phyloP scores from a whole-genome alignment of 192 early-diverging fungal species.

The Coemansia sp. region DNA sequence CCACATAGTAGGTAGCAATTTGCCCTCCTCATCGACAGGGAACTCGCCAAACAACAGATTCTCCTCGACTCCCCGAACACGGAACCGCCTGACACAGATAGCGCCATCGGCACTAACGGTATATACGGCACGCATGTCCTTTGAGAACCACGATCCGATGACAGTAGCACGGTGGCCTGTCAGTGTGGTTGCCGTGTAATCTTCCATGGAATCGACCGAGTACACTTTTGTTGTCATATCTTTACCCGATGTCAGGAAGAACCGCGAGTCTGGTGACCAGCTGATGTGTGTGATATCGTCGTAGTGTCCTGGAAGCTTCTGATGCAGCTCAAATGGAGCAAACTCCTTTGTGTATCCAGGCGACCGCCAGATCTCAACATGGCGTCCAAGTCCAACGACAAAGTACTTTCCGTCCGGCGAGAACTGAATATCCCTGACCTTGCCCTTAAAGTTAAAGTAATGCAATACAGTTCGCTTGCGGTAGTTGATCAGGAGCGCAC shows the following conservation, averaged over 20 bases:
- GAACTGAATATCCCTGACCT: slow-evolving; percentile 83
- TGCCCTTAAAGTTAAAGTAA: slow-evolving; percentile 82
- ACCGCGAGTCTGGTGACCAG: slow-evolving; percentile 87
- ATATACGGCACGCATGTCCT: slow-evolving; percentile 58
- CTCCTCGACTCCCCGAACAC: slow-evolving; percentile 52
- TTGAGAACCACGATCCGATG: slow-evolving; percentile 71
- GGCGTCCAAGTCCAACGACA: slow-evolving; percentile 82
- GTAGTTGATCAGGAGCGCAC: slow-evolving; percentile 83
- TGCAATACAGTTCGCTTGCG: slow-evolving; percentile 81
- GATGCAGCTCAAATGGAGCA: slow-evolving; percentile 84
- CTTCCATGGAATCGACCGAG: slow-evolving; percentile 61
- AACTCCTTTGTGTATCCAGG: slow-evolving; percentile 92
- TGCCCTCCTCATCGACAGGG: slow-evolving; percentile 50
- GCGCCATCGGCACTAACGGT: slow-evolving; percentile 88
- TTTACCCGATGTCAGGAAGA: slow-evolving; percentile 46
- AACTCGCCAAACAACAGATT: slow-evolving; percentile 61
- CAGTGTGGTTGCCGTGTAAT: slow-evolving; percentile 70
- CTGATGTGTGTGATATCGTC: slow-evolving; percentile 81
- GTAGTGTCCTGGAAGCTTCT: slow-evolving; percentile 73
- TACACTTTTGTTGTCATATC: slow-evolving; percentile 45
- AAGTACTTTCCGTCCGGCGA: slow-evolving; percentile 87
- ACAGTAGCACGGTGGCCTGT: slow-evolving; percentile 84
- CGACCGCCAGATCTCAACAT: slow-evolving; percentile 87
- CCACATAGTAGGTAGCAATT: slow-evolving; percentile 36
- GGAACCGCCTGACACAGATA: slow-evolving; percentile 73